A percentile compares a stretch with the other conserved stretches of the same genome.
These are phyloP conservation scores for Camelina laxa DNA, from an alignment of 345 rosid species.

Conservation along the genomic window DNA sequence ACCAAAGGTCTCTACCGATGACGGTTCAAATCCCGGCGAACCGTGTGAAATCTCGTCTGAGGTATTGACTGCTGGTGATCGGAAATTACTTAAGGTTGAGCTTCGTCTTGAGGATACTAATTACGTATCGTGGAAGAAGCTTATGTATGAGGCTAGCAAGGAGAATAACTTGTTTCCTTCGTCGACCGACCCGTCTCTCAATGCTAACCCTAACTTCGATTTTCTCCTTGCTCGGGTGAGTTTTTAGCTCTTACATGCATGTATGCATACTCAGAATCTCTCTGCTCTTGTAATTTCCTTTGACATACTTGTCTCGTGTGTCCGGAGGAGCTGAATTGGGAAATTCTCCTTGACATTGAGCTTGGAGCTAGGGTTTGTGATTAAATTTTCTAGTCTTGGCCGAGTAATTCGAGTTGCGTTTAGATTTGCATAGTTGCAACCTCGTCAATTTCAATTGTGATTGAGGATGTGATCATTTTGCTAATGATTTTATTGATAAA, in stretches of 20 bases:
- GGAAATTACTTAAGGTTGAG: slow-evolving; percentile 78
- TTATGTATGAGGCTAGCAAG: slow-evolving; percentile 68
- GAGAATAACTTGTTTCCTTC: slow-evolving; percentile 47
- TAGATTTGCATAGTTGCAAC: background rate
- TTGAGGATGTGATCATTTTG: background rate
- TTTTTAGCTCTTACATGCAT: slow-evolving; percentile 2
- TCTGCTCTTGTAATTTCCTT: background rate
- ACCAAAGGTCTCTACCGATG: slow-evolving; percentile 40
- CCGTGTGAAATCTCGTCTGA: slow-evolving; percentile 56
- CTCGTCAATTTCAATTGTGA: background rate
- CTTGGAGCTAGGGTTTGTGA: slow-evolving; percentile 22
- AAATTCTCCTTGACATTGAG: slow-evolving; percentile 7
- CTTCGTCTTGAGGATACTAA: slow-evolving; percentile 81
- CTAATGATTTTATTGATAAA: slow-evolving; percentile 5
- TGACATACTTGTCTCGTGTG: background rate
- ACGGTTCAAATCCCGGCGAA: slow-evolving; percentile 48
- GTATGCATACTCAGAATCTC: background rate
- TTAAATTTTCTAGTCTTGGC: background rate
- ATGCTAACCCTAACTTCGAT: slow-evolving; percentile 62
- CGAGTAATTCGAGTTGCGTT: background rate
- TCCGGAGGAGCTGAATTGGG: slow-evolving; percentile 2
- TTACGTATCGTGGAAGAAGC: slow-evolving; percentile 88
- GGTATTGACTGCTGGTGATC: slow-evolving; percentile 61
- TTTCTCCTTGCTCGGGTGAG: slow-evolving; percentile 61
- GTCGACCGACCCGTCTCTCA: slow-evolving; percentile 52